Percentiles rank a stretch among this genome's conserved stretches.
Evolutionary conservation across 1,284 basidiomycete genomes (phyloP).

Genomic region (Sanghuangporus baumii): DNA sequence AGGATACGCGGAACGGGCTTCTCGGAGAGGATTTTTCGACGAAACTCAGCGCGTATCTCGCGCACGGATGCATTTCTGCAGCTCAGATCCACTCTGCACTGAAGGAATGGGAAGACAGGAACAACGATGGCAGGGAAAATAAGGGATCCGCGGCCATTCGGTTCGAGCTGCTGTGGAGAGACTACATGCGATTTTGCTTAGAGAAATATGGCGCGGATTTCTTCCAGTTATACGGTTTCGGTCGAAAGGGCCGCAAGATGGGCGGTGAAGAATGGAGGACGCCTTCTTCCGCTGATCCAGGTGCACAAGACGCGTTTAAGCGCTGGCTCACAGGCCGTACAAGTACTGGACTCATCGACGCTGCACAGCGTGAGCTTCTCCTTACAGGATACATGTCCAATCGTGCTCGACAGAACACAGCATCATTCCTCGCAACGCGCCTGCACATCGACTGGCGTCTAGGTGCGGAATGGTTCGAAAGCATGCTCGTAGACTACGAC

Average conservation of each 20-base stretch:
- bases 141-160: constrained; percentile 26
- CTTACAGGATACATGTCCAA: constrained; percentile 51
- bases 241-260: background rate
- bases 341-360: constrained; percentile 49
- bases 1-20: constrained; percentile 47
- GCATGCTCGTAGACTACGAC: constrained; percentile 38
- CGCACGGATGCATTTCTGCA: constrained; percentile 41
- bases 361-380: constrained; percentile 43
- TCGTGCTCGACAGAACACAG: constrained; percentile 49
- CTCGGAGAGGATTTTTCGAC: constrained; percentile 45
- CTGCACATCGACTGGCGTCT: constrained; percentile 47
- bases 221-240: constrained; percentile 23
- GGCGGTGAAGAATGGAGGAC: constrained; percentile 16
- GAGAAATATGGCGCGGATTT: constrained; percentile 25
- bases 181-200: constrained; percentile 44
- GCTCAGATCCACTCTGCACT: constrained; percentile 32
- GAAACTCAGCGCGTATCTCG: constrained; percentile 45
- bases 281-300: constrained; percentile 14
- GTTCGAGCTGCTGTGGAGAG: constrained; percentile 49
- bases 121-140: constrained; percentile 20
- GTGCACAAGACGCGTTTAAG: constrained; percentile 28
- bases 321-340: constrained; percentile 43
- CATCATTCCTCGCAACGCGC: constrained; percentile 46
- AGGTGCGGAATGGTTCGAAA: constrained; percentile 35
- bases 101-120: constrained; percentile 22